Base-by-base conservation (phyloP, 257 asterid genomes). In the Nyctanthes arbortristis region DNA sequence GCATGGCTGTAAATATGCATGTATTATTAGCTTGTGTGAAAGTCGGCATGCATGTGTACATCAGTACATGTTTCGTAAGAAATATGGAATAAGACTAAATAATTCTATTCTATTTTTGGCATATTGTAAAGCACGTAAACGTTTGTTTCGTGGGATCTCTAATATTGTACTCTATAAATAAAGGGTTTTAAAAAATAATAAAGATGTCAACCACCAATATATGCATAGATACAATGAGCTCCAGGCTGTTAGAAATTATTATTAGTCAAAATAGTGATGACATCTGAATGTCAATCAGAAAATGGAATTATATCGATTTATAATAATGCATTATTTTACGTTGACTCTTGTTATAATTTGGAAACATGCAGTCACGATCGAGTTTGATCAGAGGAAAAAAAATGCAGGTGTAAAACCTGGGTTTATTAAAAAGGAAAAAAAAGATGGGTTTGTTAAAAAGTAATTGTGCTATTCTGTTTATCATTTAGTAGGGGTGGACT, bases 361-460 rank as follows among this genome's bases (percentile, higher is more conserved):
- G 45, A 67, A 67, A 55, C 72, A 67, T 34, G 55, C 37, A 54
- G 55, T 54, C 54, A 67, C 72, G 25, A 67, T 30, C 49, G 55
- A 18, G 25, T 12, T 34, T 35, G 37, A 11, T 20, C 24, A 9
- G 40, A 55, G 37, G 5, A 5, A 37, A 30, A 24, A 9, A 45
- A 24, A 43, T 14, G 55, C 8, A 3, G 12, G 11, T 35, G n/a
- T n/a, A n/a, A n/a, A n/a, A n/a, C n/a, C n/a, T n/a, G n/a, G n/a
- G n/a, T n/a, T n/a, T n/a, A n/a, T n/a, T n/a, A n/a, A n/a, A n/a
- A n/a, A n/a, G n/a, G n/a, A n/a, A n/a, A n/a, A n/a, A n/a, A n/a
- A n/a, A n/a, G n/a, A n/a, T n/a, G n/a, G n/a, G n/a, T n/a, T n/a
- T n/a, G n/a, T n/a, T n/a, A n/a, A n/a, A n/a, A n/a, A n/a, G n/a